phyloP scores from a whole-genome alignment of 495 filamentous ascomycete genomes.

The Aeminium ludgeri region DNA sequence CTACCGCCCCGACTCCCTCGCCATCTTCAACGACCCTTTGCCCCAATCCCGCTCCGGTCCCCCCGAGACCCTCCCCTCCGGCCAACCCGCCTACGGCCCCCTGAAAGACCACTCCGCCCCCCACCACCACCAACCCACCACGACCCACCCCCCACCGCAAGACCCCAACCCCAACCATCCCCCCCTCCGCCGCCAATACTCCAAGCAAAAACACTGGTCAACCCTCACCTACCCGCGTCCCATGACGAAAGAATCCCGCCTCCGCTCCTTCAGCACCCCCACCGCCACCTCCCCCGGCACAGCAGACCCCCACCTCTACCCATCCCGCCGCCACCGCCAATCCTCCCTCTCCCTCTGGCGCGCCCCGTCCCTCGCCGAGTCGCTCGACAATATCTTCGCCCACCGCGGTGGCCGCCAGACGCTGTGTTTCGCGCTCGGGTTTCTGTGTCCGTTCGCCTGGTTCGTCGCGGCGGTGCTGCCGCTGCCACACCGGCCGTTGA shows the following conservation, averaged over 20 bases:
- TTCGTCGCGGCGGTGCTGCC: conserved; percentile 71
- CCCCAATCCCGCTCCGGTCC: neutral
- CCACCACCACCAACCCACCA: conserved; percentile 2
- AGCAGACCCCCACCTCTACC: conserved; percentile 4
- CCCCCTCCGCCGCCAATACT: conserved; percentile 10
- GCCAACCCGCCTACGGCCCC: conserved; percentile 10
- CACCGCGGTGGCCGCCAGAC: conserved; percentile 66
- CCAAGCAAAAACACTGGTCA: conserved; percentile 15
- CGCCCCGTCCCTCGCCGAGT: conserved; percentile 41
- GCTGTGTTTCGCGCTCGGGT: conserved; percentile 73
- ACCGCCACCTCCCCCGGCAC: neutral
- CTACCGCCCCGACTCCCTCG: conserved; percentile 9
- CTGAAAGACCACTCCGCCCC: conserved; percentile 7
- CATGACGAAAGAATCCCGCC: conserved; percentile 14
- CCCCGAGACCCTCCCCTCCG: conserved; percentile 4
- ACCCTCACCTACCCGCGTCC: conserved; percentile 12
- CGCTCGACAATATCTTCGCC: conserved; percentile 37
- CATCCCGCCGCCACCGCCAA: neutral
- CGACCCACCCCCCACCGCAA: too few species aligned
- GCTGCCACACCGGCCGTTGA: conserved; percentile 40
- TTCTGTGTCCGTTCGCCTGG: conserved; percentile 77
- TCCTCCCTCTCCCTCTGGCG: conserved; percentile 11
- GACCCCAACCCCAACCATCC: too few species aligned
- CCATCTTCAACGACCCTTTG: conserved; percentile 12
- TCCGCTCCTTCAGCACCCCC: conserved; percentile 4